Base-by-base conservation (phyloP, 164 flowering plant species). In the Berberis vulgaris region DNA sequence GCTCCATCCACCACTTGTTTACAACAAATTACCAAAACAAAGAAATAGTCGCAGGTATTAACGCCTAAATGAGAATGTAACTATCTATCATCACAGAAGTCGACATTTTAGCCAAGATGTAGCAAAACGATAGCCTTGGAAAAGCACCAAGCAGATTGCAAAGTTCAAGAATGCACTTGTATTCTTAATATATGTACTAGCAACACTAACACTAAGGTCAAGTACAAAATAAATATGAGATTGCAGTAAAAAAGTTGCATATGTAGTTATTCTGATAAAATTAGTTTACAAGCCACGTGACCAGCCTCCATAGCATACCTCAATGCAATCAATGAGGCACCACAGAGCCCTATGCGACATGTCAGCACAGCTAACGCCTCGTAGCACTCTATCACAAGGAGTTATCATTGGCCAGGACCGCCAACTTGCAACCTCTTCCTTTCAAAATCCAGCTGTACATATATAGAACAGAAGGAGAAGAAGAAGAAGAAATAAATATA, bases 361-460 rank as follows among this genome's bases (percentile, higher is more conserved):
- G 54, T 52, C 54, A 7, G 11, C 12, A 7, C 54, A 52, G 13
- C 54, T 3, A 7, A 50, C 8, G n/a, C 54, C n/a, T 1, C 8
- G 4, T 26, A 52, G 11, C 54, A 52, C 13, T 12, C 54, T 10
- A 52, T 9, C 2, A 4, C n/a, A 4, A 50, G 42, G 65, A 57
- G 58, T 54, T 60, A 45, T 84, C 73, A 76, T 71, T 82, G 75
- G 54, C 80, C 69, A 54, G 73, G 41, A 65, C 73, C 72, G 65
- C 86, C 87, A 57, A 68, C 42, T 62, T 82, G 89, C 78, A 87
- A 61, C 73, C 93, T 78, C 81, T 80, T 87, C 75, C 94, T 85
- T 72, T 89, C 98, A 59, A 81, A 61, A 64, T 89, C 96, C 57
- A 89, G 83, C 98, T 89, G 54, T 10, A 68, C 26, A 43, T 2